Conservation (phyloP, 2,329 filamentous ascomycete species). For the Aspergillus floridensis region DNA sequence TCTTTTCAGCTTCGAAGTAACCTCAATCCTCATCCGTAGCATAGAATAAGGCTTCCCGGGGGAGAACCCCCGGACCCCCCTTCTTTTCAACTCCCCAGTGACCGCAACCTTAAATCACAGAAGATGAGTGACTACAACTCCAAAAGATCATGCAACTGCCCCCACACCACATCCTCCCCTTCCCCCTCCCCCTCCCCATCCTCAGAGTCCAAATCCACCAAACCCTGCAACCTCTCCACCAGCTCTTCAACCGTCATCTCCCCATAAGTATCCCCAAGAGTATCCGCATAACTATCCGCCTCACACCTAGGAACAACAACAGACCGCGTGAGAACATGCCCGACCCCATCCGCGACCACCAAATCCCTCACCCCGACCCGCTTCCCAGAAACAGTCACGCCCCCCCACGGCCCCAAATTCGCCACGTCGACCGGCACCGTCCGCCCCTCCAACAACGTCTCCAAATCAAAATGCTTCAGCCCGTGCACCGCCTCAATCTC, state of each 20-base stretch:
- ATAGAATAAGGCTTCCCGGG: too few relatives aligned
- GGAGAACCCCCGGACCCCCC: too few relatives aligned
- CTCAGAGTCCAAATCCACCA: constrained; percentile 10
- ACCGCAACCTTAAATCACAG: neutral
- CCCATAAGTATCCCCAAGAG: neutral
- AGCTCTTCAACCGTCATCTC: constrained; percentile 22
- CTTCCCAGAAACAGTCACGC: constrained; percentile 71
- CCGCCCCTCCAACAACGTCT: constrained; percentile 67
- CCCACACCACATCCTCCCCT: neutral
- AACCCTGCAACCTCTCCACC: constrained; percentile 19
- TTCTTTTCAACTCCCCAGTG: too few relatives aligned
- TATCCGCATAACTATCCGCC: neutral
- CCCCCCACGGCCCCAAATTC: constrained; percentile 64
- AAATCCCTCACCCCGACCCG: constrained; percentile 67
- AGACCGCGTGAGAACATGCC: constrained; percentile 67
- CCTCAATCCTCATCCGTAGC: too few relatives aligned
- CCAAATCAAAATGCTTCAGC: constrained; percentile 58
- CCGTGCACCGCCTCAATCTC: constrained; percentile 32
- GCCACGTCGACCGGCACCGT: constrained; percentile 69
- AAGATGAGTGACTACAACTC: neutral
- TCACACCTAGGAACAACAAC: constrained; percentile 75
- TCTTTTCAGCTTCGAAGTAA: too few relatives aligned
- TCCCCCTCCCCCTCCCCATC: neutral
- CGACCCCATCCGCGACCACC: constrained; percentile 73
- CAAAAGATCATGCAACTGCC: neutral